Conservation (phyloP, 2,329 filamentous ascomycete genomes). For the Talaromyces funiculosus region DNA sequence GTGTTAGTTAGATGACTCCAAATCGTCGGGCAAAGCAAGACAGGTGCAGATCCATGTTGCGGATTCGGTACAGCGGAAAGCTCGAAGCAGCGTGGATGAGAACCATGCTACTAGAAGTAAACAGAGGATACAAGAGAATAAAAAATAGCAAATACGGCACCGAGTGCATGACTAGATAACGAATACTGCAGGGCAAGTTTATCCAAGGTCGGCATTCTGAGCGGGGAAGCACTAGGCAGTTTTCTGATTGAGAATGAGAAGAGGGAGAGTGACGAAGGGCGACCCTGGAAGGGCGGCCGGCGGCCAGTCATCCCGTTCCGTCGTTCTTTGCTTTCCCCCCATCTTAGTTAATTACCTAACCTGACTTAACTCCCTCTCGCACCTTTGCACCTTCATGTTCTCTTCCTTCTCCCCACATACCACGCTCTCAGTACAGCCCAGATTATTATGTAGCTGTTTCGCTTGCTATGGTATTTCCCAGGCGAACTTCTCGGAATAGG, state of each 20-base stretch:
- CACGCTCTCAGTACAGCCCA: conserved; percentile 20
- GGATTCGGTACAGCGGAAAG: not conserved
- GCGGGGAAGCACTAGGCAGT: conserved; percentile 15
- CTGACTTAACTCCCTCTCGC: conserved; percentile 11
- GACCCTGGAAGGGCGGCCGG: not conserved
- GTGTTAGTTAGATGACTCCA: not conserved
- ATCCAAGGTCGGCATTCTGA: not conserved
- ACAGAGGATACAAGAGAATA: not conserved
- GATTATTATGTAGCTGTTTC: conserved; percentile 39
- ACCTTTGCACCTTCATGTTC: conserved; percentile 20
- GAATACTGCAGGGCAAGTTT: not conserved
- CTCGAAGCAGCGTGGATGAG: not conserved
- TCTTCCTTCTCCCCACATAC: conserved; percentile 28
- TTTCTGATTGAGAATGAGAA: conserved; percentile 4
- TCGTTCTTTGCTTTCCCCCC: conserved; percentile 25
- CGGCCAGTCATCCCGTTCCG: conserved; percentile 21
- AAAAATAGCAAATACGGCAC: not conserved
- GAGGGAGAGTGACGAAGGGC: not conserved
- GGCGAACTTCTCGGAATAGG: conserved; percentile 22
- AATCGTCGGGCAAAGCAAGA: not conserved
- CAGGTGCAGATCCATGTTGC: not conserved
- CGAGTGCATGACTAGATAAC: not conserved
- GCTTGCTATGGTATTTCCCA: conserved; percentile 28
- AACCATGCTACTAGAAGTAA: not conserved
- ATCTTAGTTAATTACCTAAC: conserved; percentile 14